phyloP scores from a whole-genome alignment of 2,329 filamentous ascomycete genomes.

The Westerdykella sp. region DNA sequence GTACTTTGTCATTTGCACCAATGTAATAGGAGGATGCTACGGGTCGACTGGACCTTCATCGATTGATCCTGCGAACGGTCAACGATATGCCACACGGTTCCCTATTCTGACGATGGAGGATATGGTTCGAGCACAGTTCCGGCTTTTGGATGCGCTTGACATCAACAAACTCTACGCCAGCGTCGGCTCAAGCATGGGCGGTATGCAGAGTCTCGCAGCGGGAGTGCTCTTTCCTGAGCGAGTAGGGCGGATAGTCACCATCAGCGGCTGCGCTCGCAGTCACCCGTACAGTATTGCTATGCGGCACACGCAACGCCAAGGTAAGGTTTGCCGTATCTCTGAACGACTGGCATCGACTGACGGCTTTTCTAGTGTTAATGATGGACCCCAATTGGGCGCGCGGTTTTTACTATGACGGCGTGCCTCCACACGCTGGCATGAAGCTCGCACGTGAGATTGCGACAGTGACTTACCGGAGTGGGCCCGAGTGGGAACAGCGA shows the following conservation, averaged over 20 bases:
- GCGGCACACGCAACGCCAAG: slow-evolving; percentile 91
- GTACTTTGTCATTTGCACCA: slow-evolving; percentile 92
- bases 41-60: slow-evolving; percentile 88
- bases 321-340: slow-evolving; percentile 19
- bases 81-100: slow-evolving; percentile 88
- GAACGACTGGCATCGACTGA: slow-evolving; percentile 10
- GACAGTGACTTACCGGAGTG: slow-evolving; percentile 92
- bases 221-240: slow-evolving; percentile 77
- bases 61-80: slow-evolving; percentile 79
- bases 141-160: slow-evolving; percentile 71
- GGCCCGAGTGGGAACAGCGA: slow-evolving; percentile 93
- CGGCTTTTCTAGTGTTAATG: slow-evolving; percentile 64
- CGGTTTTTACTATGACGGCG: slow-evolving; percentile 75
- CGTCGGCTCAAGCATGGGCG: slow-evolving; percentile 95
- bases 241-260: slow-evolving; percentile 75
- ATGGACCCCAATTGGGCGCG: slow-evolving; percentile 97
- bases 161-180: slow-evolving; percentile 80
- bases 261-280: slow-evolving; percentile 87
- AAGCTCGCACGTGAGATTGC: slow-evolving; percentile 96
- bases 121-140: slow-evolving; percentile 95
- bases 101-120: slow-evolving; percentile 94
- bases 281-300: slow-evolving; percentile 98
- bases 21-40: slow-evolving; percentile 92
- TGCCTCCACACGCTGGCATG: slow-evolving; percentile 94
- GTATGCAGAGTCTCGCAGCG: slow-evolving; percentile 91